phyloP scores from a whole-genome alignment of 2,329 filamentous ascomycete species.

The Onygenales sp. region DNA sequence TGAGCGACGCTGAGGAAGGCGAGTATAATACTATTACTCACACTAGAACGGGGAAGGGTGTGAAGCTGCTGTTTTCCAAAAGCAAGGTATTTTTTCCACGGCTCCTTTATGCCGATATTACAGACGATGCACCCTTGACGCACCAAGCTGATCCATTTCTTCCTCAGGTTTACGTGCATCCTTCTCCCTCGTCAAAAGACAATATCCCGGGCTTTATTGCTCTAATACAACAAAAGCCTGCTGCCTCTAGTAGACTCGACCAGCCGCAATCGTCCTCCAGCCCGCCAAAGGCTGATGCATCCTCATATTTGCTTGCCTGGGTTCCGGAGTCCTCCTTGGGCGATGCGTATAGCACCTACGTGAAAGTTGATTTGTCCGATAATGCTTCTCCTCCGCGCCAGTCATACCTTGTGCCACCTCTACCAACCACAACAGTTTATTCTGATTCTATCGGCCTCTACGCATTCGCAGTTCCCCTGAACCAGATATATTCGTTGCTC shows the following conservation, averaged over 20 bases:
- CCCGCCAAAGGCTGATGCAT: constrained; percentile 40
- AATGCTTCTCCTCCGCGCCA: constrained; percentile 72
- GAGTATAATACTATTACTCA: constrained; percentile 92
- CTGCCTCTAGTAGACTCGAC: constrained; percentile 18
- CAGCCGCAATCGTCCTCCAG: constrained; percentile 34
- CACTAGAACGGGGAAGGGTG: constrained; percentile 60
- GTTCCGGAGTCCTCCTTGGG: constrained; percentile 81
- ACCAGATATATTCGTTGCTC: constrained; percentile 80
- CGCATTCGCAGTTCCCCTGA: constrained; percentile 83
- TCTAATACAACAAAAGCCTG: constrained; percentile 75
- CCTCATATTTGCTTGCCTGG: constrained; percentile 84
- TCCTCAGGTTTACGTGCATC: constrained; percentile 85
- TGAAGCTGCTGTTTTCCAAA: constrained; percentile 91
- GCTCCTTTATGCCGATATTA: neutral
- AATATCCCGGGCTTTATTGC: constrained; percentile 93
- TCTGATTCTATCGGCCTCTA: constrained; percentile 65
- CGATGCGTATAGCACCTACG: constrained; percentile 78
- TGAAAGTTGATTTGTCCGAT: constrained; percentile 90
- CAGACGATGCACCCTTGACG: neutral
- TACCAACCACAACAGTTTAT: constrained; percentile 74
- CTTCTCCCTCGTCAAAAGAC: constrained; percentile 84
- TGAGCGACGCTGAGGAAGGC: constrained; percentile 93
- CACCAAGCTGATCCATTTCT: neutral
- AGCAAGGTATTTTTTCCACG: constrained; percentile 60
- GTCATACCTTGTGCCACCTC: constrained; percentile 82